phyloP scores from a whole-genome alignment of 2,329 filamentous ascomycete genomes.

The Fusarium verrucosum region DNA sequence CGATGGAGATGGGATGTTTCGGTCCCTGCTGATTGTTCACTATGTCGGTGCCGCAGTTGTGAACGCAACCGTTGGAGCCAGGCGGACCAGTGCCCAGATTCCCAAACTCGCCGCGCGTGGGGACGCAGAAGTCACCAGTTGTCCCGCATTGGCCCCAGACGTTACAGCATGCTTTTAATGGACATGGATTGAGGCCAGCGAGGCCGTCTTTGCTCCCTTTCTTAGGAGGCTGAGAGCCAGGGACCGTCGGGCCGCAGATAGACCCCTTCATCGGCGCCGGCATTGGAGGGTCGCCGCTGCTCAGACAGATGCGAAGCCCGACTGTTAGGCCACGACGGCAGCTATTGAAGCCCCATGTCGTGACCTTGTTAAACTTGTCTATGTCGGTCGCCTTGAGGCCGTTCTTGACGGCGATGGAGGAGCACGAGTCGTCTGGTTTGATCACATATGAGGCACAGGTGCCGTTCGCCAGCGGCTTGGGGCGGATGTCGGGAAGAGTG shows the following conservation, averaged over 20 bases:
- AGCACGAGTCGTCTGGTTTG: constrained; percentile 41
- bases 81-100: no score
- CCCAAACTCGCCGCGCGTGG: no score
- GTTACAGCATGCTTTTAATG: constrained; percentile 10
- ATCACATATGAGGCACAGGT: constrained; percentile 52
- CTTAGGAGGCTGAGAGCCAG: no score
- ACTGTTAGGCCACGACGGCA: no score
- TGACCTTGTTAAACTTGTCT: constrained; percentile 39
- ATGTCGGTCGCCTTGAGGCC: constrained; percentile 39
- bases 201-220: not conserved
- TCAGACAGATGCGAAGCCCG: constrained; percentile 29
- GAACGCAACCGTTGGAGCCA: constrained; percentile 1
- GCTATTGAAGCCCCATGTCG: constrained; percentile 44
- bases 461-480: constrained; percentile 39
- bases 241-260: not conserved
- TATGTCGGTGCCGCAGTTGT: not conserved
- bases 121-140: not conserved
- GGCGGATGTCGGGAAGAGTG: constrained; percentile 16
- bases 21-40: not conserved
- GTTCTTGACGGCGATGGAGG: constrained; percentile 48
- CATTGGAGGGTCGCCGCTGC: not conserved
- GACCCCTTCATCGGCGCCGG: constrained; percentile 4
- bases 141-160: constrained; percentile 5
- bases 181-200: constrained; percentile 11
- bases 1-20: no score